These are phyloP conservation scores for Lactarius pseudohatsudake DNA, from an alignment of 768 basidiomycete species.

Conservation along the genomic window DNA sequence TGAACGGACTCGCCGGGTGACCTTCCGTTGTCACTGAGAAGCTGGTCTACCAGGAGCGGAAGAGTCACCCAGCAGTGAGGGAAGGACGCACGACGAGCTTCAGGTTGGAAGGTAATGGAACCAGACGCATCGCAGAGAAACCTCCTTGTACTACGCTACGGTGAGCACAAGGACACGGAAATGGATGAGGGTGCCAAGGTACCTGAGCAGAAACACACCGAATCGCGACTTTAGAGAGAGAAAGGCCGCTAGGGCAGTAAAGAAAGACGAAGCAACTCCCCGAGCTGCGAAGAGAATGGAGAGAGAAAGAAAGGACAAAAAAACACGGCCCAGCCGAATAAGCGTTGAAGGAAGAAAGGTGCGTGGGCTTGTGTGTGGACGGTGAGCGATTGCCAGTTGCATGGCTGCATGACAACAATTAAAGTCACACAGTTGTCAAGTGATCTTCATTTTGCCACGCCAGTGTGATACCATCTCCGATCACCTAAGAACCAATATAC, in stretches of 20 bases:
- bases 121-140: constrained; percentile 40
- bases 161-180: not conserved
- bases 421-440: not conserved
- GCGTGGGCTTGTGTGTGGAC: not conserved
- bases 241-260: constrained; percentile 47
- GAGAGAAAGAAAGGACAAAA: constrained; percentile 20
- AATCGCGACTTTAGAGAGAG: constrained; percentile 31
- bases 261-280: constrained; percentile 33
- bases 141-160: not conserved
- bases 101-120: constrained; percentile 43
- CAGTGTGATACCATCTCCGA: constrained; percentile 67
- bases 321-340: constrained; percentile 27
- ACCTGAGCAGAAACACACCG: constrained; percentile 16
- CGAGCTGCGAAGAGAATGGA: constrained; percentile 23
- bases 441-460: constrained; percentile 19
- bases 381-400: not conserved
- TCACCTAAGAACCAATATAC: constrained; percentile 60
- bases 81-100: constrained; percentile 48
- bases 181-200: not conserved
- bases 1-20: not conserved
- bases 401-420: not conserved
- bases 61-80: constrained; percentile 1
- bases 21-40: not conserved
- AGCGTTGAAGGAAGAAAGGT: not conserved
- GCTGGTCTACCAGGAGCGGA: not conserved